A percentile compares a stretch with the other conserved stretches of the same genome.
Conservation (phyloP, 2,329 filamentous ascomycete genomes). For the Sporothrix brasiliensis region DNA sequence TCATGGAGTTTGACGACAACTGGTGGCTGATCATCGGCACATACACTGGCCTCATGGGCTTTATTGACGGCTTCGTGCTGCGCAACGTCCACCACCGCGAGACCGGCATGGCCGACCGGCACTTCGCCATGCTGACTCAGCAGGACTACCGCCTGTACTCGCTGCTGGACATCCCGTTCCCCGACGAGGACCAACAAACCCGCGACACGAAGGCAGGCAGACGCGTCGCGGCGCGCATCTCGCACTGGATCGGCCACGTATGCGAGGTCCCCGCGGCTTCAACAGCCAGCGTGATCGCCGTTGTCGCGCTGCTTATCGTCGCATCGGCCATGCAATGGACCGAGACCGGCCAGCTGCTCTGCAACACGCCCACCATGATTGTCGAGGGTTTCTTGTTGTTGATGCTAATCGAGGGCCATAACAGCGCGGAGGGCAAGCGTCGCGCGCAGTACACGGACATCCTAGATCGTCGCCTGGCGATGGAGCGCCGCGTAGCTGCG, state of each 20-base stretch:
- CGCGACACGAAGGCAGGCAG: constrained; percentile 14
- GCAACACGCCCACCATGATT: constrained; percentile 43
- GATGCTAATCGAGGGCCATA: constrained; percentile 39
- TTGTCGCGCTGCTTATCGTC: constrained; percentile 36
- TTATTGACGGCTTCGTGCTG: constrained; percentile 51
- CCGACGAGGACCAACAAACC: constrained; percentile 16
- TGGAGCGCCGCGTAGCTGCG: constrained; percentile 37
- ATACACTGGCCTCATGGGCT: constrained; percentile 51
- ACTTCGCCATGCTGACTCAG: constrained; percentile 37
- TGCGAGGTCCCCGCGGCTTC: constrained; percentile 35
- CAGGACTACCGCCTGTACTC: constrained; percentile 37
- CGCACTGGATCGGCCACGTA: constrained; percentile 36
- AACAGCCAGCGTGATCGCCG: constrained; percentile 35
- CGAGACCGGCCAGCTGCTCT: constrained; percentile 41
- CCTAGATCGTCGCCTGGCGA: constrained; percentile 38
- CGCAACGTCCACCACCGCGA: constrained; percentile 48
- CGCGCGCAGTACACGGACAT: constrained; percentile 39
- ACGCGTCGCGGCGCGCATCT: constrained; percentile 37
- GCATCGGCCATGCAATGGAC: constrained; percentile 41
- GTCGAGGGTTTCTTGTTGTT: constrained; percentile 40
- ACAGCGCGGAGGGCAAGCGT: constrained; percentile 38
- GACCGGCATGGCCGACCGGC: constrained; percentile 35
- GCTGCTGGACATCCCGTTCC: constrained; percentile 36
- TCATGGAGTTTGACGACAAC: constrained; percentile 47
- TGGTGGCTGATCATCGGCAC: constrained; percentile 55